Evolutionary conservation across 176 grass and related monocot genomes (phyloP), one percentile per base, ranked within the genome.

Genomic region (Zizania latifolia): DNA sequence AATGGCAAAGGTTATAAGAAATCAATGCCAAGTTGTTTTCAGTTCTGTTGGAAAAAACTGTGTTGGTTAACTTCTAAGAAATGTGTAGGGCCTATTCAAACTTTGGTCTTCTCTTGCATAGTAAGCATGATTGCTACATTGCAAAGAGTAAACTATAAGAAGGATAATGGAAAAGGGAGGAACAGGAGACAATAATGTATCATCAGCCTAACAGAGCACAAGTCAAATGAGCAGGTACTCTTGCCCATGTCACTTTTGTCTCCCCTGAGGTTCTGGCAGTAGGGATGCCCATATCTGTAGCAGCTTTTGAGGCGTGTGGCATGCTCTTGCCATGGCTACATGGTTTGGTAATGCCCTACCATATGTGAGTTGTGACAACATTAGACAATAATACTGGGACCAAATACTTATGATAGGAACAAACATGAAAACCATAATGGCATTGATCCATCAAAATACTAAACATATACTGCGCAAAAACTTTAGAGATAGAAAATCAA

Each of bases 151-250:
- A 32, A 50, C 37, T 78, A 22, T 22, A 60, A 2, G 46, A 65
- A 65, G 57, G 40, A 71, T 23, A 69, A 69, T 24, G 32, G 12
- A 23, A 21, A 38, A 3, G 6, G 17, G 50, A 21, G 10, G 32
- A 45, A 76, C 23, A 82, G 5, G 60, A 72, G 3, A 68, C 75
- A 83, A 74, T 74, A 21, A 78, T 73, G 66, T 48, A 51, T 39
- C 31, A 27, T 24, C 10, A 62, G 44, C 3, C 51, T 56, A 23
- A 54, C 54, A 43, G 65, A 46, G 26, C 19, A 87, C 13, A 78
- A 83, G 68, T 74, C 86, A 68, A 83, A 73, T 23, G 54, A 75
- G 86, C 36, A 70, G 80, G 80, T 69, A 70, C 62, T 56, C 62
- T 79, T 34, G 23, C 68, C 12, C 45, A 57, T 65, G n/a, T 62